A percentile compares a stretch with the other conserved stretches of the same genome.
These are phyloP conservation scores for Lachancea cidri DNA, from an alignment of 805 yeast species.

Conservation along the genomic window DNA sequence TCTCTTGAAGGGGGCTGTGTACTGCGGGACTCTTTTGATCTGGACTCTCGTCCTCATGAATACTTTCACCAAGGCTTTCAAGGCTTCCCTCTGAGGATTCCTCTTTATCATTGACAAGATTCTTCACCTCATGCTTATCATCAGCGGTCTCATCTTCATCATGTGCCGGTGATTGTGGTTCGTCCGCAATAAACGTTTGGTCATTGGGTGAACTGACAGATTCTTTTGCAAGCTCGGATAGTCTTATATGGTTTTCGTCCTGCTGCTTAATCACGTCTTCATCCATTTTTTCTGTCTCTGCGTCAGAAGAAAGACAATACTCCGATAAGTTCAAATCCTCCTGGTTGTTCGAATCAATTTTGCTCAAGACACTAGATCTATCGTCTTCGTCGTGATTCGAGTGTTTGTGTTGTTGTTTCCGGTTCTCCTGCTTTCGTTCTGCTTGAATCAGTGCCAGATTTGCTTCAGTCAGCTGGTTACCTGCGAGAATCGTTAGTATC, in stretches of 20 bases:
- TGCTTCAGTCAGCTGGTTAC: slow-evolving; percentile 7
- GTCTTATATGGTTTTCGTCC: slow-evolving; percentile 2
- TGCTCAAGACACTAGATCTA: slow-evolving; percentile 20
- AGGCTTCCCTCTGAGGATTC: too few relatives aligned
- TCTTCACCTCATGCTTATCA: too few relatives aligned
- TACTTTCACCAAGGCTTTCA: too few relatives aligned
- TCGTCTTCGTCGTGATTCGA: slow-evolving; percentile 5
- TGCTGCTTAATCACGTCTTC: slow-evolving; percentile 21
- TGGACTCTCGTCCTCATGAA: slow-evolving; percentile 12
- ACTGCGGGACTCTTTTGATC: slow-evolving; percentile 9
- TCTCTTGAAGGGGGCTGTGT: slow-evolving; percentile 7
- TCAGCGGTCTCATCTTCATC: slow-evolving; percentile 23
- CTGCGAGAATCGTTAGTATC: background rate
- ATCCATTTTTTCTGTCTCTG: slow-evolving; percentile 87
- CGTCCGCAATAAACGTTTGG: too few relatives aligned
- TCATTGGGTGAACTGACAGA: background rate
- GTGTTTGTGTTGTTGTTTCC: background rate
- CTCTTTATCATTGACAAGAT: too few relatives aligned
- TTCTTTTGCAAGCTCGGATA: slow-evolving; percentile 5
- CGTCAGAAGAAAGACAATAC: slow-evolving; percentile 53
- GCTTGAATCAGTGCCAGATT: slow-evolving; percentile 6
- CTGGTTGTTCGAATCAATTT: slow-evolving; percentile 17
- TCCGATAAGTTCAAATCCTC: slow-evolving; percentile 41
- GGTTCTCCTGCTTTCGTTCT: slow-evolving; percentile 1
- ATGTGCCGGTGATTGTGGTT: slow-evolving; percentile 29